Percentiles rank a stretch among this genome's conserved stretches.
phyloP scores from a whole-genome alignment of 2,329 filamentous ascomycete species.

The Aspergillus phoenicis region DNA sequence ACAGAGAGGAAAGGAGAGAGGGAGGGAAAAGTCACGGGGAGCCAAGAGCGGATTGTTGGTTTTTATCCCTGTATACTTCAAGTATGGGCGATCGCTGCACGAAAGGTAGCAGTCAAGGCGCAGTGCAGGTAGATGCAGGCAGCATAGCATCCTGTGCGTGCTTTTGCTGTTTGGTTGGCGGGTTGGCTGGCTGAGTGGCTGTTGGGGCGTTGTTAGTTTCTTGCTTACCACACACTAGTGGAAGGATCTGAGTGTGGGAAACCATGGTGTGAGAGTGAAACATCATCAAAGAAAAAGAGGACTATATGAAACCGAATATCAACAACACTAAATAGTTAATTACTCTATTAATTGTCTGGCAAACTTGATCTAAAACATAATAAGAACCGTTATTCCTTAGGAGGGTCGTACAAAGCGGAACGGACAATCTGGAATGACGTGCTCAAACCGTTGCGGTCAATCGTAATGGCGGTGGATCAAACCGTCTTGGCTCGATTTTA shows the following conservation, averaged over 20 bases:
- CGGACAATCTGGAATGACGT: constrained; percentile 3
- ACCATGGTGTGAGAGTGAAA: no score
- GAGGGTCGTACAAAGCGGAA: not conserved
- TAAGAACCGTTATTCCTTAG: no score
- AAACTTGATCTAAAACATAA: no score
- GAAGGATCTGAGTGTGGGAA: no score
- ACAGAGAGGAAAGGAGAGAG: not conserved
- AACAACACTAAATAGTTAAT: no score
- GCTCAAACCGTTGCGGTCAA: constrained; percentile 11
- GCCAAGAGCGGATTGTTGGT: not conserved
- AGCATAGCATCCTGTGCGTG: not conserved
- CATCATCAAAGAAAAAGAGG: no score
- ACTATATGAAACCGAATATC: no score
- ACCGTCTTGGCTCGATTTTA: constrained; percentile 10
- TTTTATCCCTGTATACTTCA: not conserved
- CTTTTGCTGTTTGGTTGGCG: not conserved
- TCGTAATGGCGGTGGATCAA: constrained; percentile 11
- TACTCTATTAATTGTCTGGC: no score
- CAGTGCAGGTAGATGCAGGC: not conserved
- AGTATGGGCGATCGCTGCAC: constrained; percentile 5
- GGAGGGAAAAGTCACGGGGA: not conserved
- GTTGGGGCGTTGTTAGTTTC: not conserved
- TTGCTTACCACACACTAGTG: no score
- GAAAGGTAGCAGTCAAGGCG: constrained; percentile 8
- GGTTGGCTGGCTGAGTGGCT: not conserved